A percentile compares a stretch with the other conserved stretches of the same genome.
Evolutionary conservation across 108 stramenopile genomes (phyloP).

Genomic region (Fragilariopsis cylindrus): DNA sequence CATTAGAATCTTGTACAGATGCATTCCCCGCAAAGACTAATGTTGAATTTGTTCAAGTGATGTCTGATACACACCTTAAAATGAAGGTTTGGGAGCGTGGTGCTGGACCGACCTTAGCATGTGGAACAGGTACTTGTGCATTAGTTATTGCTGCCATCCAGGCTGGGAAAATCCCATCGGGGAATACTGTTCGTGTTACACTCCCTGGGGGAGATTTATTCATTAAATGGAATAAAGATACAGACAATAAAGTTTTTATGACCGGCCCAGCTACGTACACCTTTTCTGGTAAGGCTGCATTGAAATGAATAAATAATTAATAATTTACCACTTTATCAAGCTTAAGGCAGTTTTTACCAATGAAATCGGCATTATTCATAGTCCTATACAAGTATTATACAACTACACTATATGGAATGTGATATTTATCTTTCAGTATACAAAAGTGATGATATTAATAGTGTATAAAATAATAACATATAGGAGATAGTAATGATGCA

Average conservation of each 20-base stretch:
- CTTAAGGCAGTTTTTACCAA: too few relatives aligned
- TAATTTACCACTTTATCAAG: too few relatives aligned
- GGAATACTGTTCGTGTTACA: constrained; percentile 69
- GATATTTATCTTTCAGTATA: too few relatives aligned
- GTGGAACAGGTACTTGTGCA: constrained; percentile 97
- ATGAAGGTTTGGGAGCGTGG: constrained; percentile 99
- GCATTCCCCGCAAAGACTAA: constrained; percentile 95
- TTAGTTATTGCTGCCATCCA: constrained; percentile 91
- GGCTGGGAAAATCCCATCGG: constrained; percentile 79
- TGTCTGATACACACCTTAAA: constrained; percentile 77
- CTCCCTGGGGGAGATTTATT: constrained; percentile 90
- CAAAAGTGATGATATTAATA: too few relatives aligned
- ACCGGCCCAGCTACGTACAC: constrained; percentile 75
- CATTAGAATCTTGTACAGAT: constrained; percentile 77
- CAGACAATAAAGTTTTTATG: constrained; percentile 93
- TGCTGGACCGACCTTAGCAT: constrained; percentile 95
- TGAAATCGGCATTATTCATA: too few relatives aligned
- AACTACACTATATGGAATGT: too few relatives aligned
- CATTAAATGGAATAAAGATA: constrained; percentile 88
- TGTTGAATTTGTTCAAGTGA: constrained; percentile 96
- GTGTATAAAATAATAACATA: too few relatives aligned
- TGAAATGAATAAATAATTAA: constrained; percentile 36
- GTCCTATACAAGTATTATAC: too few relatives aligned
- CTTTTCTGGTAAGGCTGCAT: constrained; percentile 57
- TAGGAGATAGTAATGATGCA: too few relatives aligned